Evolutionary conservation across 169 alveolate genomes (phyloP).

Genomic region (Babesia bigemina): DNA sequence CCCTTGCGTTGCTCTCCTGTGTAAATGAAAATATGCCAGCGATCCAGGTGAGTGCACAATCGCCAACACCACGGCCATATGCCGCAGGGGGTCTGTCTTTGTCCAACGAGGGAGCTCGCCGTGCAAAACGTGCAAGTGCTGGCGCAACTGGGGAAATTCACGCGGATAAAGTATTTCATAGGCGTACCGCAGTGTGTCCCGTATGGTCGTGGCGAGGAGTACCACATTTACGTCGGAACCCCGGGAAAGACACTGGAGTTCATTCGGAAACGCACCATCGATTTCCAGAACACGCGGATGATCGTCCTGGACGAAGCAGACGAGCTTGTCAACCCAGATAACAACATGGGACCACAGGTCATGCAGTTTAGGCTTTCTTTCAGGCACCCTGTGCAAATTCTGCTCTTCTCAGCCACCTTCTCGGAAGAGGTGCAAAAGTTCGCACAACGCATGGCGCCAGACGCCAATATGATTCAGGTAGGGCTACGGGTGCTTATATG

Average conservation of each 20-base stretch:
- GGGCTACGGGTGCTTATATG: background rate
- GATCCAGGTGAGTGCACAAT: slow-evolving; percentile 54
- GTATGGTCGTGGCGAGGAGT: slow-evolving; percentile 75
- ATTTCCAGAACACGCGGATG: slow-evolving; percentile 68
- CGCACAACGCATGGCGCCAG: slow-evolving; percentile 86
- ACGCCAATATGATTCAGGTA: slow-evolving; percentile 76
- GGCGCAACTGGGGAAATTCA: slow-evolving; percentile 87
- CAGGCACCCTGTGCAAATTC: slow-evolving; percentile 82
- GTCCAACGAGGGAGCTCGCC: slow-evolving; percentile 97
- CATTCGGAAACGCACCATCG: slow-evolving; percentile 86
- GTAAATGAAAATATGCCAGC: slow-evolving; percentile 80
- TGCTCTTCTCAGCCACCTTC: slow-evolving; percentile 91
- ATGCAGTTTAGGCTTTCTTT: slow-evolving; percentile 76
- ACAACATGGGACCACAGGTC: slow-evolving; percentile 90
- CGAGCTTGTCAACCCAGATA: slow-evolving; percentile 88
- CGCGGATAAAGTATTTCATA: slow-evolving; percentile 81
- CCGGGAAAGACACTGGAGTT: slow-evolving; percentile 96
- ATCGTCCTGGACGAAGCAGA: slow-evolving; percentile 97
- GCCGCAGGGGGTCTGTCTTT: slow-evolving; percentile 88
- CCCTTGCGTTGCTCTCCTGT: slow-evolving; percentile 88
- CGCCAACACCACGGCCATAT: background rate
- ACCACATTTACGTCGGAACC: slow-evolving; percentile 95
- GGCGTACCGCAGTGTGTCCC: slow-evolving; percentile 86
- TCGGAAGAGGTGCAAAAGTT: slow-evolving; percentile 87
- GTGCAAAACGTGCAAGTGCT: slow-evolving; percentile 91